phyloP scores from a whole-genome alignment of 495 filamentous ascomycete genomes.

The Annulohypoxylon moriforme region DNA sequence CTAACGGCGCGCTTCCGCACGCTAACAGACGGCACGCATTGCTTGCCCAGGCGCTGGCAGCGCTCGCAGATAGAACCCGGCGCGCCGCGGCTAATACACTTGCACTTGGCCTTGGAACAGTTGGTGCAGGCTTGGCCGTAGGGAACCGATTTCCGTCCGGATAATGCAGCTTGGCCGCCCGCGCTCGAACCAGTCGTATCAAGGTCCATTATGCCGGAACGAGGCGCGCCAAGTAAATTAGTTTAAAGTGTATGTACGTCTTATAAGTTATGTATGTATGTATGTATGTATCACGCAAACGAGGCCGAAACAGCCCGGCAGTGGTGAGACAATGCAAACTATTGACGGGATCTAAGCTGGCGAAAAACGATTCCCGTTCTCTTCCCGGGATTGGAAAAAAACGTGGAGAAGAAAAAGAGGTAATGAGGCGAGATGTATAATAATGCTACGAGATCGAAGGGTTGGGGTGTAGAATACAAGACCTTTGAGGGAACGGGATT shows the following conservation, averaged over 20 bases:
- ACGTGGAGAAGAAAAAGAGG: background rate
- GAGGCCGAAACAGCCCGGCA: slow-evolving; percentile 1
- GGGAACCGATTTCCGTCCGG: slow-evolving; percentile 40
- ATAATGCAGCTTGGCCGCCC: slow-evolving; percentile 1
- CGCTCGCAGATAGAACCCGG: slow-evolving; percentile 60
- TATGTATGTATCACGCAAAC: background rate
- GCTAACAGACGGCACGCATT: slow-evolving; percentile 54
- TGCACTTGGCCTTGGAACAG: slow-evolving; percentile 67
- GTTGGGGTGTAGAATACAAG: slow-evolving; percentile 9
- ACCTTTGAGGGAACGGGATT: background rate
- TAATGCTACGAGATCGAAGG: background rate
- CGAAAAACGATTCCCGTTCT: slow-evolving; percentile 25
- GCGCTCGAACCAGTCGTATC: slow-evolving; percentile 18
- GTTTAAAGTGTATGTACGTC: background rate
- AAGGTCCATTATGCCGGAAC: slow-evolving; percentile 32
- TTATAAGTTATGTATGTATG: background rate
- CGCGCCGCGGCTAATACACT: slow-evolving; percentile 58
- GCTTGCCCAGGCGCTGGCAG: slow-evolving; percentile 59
- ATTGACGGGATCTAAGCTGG: slow-evolving; percentile 13
- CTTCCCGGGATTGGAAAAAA: slow-evolving; percentile 6
- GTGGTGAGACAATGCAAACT: slow-evolving; percentile 17
- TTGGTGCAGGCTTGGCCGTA: slow-evolving; percentile 65
- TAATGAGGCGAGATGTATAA: slow-evolving; percentile 1
- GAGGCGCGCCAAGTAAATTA: slow-evolving; percentile 4
- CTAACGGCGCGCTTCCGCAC: slow-evolving; percentile 51